phyloP scores from a whole-genome alignment of 164 flowering plant species.

The Pachysandra terminalis region DNA sequence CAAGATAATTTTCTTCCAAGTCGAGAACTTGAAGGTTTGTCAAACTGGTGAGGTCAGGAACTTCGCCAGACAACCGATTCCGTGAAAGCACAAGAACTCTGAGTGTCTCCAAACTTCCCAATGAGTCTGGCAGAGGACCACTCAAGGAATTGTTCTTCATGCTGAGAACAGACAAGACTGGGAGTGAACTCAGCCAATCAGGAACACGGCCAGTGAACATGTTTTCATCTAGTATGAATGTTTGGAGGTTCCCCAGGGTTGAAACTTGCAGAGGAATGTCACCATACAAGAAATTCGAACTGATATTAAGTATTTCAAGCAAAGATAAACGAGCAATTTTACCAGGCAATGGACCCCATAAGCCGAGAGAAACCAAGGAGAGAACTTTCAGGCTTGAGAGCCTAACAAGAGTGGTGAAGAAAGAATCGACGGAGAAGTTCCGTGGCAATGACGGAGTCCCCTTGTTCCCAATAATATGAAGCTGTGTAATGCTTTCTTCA shows the following conservation, averaged over 20 bases:
- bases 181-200: constrained; percentile 48
- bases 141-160: constrained; percentile 61
- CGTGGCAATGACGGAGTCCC: constrained; percentile 43
- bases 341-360: constrained; percentile 82
- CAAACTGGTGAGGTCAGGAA: constrained; percentile 78
- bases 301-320: constrained; percentile 79
- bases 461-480: constrained; percentile 61
- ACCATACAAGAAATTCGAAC: constrained; percentile 73
- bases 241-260: constrained; percentile 49
- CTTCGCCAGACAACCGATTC: constrained; percentile 65
- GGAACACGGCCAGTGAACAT: constrained; percentile 64
- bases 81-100: constrained; percentile 68
- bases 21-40: constrained; percentile 88
- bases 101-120: constrained; percentile 51
- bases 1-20: constrained; percentile 64
- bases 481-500: constrained; percentile 70
- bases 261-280: constrained; percentile 59
- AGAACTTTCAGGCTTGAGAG: constrained; percentile 80
- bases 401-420: constrained; percentile 57
- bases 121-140: constrained; percentile 61
- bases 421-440: constrained; percentile 74
- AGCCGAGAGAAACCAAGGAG: constrained; percentile 81
- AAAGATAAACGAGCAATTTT: constrained; percentile 57
- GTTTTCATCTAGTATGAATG: constrained; percentile 78
- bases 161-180: constrained; percentile 64